These are phyloP conservation scores for Eucalyptus polybractea DNA, from an alignment of 345 rosid genomes.

Conservation along the genomic window DNA sequence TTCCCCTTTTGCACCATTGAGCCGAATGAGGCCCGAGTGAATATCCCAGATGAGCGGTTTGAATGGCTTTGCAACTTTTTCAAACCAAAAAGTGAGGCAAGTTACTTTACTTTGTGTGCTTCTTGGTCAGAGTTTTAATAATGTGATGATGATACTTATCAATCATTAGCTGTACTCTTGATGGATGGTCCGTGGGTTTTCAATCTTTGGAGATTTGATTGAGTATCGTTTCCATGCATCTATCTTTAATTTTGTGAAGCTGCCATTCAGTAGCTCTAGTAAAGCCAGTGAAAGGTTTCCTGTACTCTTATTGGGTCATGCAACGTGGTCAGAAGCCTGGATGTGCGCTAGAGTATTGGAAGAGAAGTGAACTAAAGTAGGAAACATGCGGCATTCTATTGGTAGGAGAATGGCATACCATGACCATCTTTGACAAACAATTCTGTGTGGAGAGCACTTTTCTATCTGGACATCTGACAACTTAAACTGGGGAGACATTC, in stretches of 20 bases:
- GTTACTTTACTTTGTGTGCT: background rate
- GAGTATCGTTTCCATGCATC: background rate
- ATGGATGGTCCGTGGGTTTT: background rate
- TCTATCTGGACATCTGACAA: background rate
- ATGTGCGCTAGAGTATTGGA: background rate
- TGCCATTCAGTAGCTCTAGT: background rate
- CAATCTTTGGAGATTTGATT: background rate
- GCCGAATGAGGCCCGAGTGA: constrained; percentile 91
- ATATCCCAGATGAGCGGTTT: constrained; percentile 86
- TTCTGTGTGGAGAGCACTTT: background rate
- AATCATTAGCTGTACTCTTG: background rate
- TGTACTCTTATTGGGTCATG: background rate
- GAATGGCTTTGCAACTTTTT: constrained; percentile 81
- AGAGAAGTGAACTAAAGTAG: background rate
- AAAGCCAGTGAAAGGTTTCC: background rate
- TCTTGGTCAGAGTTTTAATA: background rate
- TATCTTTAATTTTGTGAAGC: background rate
- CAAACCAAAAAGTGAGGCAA: constrained; percentile 89
- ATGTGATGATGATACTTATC: background rate
- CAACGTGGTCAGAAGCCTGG: background rate
- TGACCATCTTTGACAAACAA: background rate
- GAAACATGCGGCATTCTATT: background rate
- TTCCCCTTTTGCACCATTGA: constrained; percentile 97
- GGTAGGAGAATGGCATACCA: background rate
- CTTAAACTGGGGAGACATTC: background rate